Base-by-base conservation (phyloP, 352 stramenopile species). In the Globisporangium viniferum region DNA sequence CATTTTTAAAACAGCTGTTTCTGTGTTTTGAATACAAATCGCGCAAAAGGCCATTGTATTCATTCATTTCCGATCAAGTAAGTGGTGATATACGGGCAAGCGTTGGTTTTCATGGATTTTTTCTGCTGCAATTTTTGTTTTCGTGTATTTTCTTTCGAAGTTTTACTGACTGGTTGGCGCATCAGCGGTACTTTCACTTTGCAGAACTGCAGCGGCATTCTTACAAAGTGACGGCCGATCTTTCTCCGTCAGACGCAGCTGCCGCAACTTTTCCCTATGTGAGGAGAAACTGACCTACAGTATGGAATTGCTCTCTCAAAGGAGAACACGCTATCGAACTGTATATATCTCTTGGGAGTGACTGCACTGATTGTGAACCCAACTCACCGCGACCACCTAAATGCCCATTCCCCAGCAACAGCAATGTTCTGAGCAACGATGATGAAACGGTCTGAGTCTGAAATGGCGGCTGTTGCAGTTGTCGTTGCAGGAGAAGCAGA, bases 101-200 rank as follows among this genome's bases (percentile, higher is more conserved):
- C 24, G 24, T 24, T 24, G 24, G 24, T 24, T 24, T 24, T 33
- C 31, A 33, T 20, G 22, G 51, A 15, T 57, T n/a, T 8, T 58
- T 57, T 58, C 14, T 36, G 53, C 18, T 35, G 2, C 27, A 31
- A 49, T n/a, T n/a, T 48, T 49, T n/a, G 41, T 8, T 48, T 15
- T n/a, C 12, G 39, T 48, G 39, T n/a, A 12, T 20, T 48, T 48
- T 3, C 15, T 15, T 6, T 48, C 14, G 39, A 49, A 10, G 18
- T 22, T 49, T 58, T 36, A 10, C 10, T 58, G 12, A 9, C 15
- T 58, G 53, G n/a, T 57, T 18, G 22, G 49, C n/a, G 1, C 53
- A 58, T 58, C 53, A 31, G 53, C 18, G 53, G 53, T 22, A 58
- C 53, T 36, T 58, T 29, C 53, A 20, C 22, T 18, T 57, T 57